A percentile compares a stretch with the other conserved stretches of the same genome.
Conservation (phyloP, 169 alveolate genomes). For the Plasmodium chabaudi region DNA sequence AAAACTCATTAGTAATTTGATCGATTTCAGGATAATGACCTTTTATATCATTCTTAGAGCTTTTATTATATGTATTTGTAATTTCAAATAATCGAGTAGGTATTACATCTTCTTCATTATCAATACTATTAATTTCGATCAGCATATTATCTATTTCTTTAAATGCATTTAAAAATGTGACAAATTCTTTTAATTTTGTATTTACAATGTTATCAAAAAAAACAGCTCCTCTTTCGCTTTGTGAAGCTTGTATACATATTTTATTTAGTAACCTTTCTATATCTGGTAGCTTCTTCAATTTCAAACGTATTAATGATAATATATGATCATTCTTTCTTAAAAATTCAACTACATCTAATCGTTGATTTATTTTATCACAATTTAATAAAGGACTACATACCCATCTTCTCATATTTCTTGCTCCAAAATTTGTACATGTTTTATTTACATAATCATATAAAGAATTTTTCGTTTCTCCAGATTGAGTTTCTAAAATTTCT, state of each 20-base stretch:
- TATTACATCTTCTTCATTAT: slow-evolving; percentile 31
- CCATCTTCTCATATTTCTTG: slow-evolving; percentile 95
- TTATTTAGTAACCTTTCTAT: slow-evolving; percentile 89
- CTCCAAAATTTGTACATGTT: slow-evolving; percentile 95
- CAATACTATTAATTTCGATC: slow-evolving; percentile 70
- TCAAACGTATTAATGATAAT: slow-evolving; percentile 78
- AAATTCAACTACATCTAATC: slow-evolving; percentile 94
- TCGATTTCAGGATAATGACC: slow-evolving; percentile 81
- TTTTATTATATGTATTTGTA: slow-evolving; percentile 59
- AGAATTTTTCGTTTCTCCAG: slow-evolving; percentile 86
- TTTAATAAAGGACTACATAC: slow-evolving; percentile 93
- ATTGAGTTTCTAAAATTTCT: slow-evolving; percentile 87
- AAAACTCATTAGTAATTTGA: slow-evolving; percentile 77
- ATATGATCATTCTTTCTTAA: slow-evolving; percentile 82
- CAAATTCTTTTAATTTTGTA: slow-evolving; percentile 83
- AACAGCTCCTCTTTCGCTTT: slow-evolving; percentile 90
- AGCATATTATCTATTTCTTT: slow-evolving; percentile 76
- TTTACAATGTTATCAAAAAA: slow-evolving; percentile 87
- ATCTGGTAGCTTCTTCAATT: slow-evolving; percentile 84
- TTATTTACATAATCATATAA: slow-evolving; percentile 92
- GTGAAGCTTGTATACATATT: slow-evolving; percentile 87
- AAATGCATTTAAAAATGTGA: slow-evolving; percentile 82
- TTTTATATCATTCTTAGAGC: slow-evolving; percentile 1
- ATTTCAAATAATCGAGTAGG: slow-evolving; percentile 47
- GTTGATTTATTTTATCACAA: slow-evolving; percentile 88